These are phyloP conservation scores for Kluyveromyces marxianus DNA, from an alignment of 1,139 yeast genomes.

Conservation along the genomic window DNA sequence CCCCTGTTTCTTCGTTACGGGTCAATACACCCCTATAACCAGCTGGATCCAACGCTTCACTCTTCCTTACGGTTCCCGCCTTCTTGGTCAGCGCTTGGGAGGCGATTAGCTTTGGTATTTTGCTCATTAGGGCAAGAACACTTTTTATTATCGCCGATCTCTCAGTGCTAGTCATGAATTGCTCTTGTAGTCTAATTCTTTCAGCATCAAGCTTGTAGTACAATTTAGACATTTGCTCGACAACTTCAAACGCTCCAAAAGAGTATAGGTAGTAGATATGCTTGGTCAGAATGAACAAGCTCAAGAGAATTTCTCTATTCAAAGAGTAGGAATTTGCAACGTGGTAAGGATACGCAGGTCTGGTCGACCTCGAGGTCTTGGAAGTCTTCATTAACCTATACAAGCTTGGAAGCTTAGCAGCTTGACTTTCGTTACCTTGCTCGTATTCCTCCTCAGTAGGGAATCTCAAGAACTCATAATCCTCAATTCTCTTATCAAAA, in stretches of 20 bases:
- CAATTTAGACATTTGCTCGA: constrained; percentile 44
- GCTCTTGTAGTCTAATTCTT: constrained; percentile 50
- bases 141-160: constrained; percentile 46
- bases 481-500: constrained; percentile 24
- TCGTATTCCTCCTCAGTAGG: constrained; percentile 23
- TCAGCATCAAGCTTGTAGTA: constrained; percentile 58
- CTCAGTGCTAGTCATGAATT: constrained; percentile 56
- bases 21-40: constrained; percentile 70
- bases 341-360: constrained; percentile 51
- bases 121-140: constrained; percentile 53
- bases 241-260: constrained; percentile 57
- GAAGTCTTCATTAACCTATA: constrained; percentile 19
- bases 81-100: constrained; percentile 33
- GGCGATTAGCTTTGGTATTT: constrained; percentile 59
- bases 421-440: constrained; percentile 2
- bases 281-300: constrained; percentile 49
- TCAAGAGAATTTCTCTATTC: constrained; percentile 49
- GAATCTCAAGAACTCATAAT: constrained; percentile 24
- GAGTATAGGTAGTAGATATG: constrained; percentile 67
- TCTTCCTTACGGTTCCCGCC: constrained; percentile 20
- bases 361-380: constrained; percentile 20
- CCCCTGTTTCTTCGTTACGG: constrained; percentile 57
- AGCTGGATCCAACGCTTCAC: constrained; percentile 44
- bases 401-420: constrained; percentile 36
- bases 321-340: constrained; percentile 39